Percentiles rank a stretch among this genome's conserved stretches.
These are phyloP conservation scores for Curvularia eragrostidis DNA, from an alignment of 2,329 filamentous ascomycete species.

Conservation along the genomic window DNA sequence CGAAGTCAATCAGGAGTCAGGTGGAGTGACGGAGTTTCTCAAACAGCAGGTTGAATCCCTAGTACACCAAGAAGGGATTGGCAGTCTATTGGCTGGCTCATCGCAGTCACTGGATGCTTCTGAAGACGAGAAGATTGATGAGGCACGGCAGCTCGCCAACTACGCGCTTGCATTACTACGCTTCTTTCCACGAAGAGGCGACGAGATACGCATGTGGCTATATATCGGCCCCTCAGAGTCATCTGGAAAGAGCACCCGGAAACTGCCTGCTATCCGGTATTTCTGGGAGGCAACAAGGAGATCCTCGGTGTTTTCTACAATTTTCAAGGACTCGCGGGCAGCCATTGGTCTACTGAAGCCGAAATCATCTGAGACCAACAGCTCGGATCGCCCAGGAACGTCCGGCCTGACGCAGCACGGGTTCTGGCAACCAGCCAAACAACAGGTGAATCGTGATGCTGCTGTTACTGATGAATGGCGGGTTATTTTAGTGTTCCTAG, in stretches of 20 bases:
- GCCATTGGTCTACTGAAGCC: conserved; percentile 65
- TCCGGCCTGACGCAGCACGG: conserved; percentile 29
- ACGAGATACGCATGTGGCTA: conserved; percentile 94
- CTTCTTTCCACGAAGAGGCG: conserved; percentile 80
- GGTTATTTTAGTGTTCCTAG: conserved; percentile 86
- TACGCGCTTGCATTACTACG: conserved; percentile 86
- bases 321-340: conserved; percentile 63
- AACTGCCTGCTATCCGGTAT: conserved; percentile 75
- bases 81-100: conserved; percentile 62
- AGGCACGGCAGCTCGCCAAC: conserved; percentile 78
- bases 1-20: conserved; percentile 23
- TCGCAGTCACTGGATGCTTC: conserved; percentile 46
- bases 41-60: conserved; percentile 71
- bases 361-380: conserved; percentile 27
- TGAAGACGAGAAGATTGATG: conserved; percentile 53
- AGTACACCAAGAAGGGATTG: conserved; percentile 77
- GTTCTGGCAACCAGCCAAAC: conserved; percentile 45
- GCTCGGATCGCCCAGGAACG: conserved; percentile 12
- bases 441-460: conserved; percentile 43
- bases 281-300: conserved; percentile 76
- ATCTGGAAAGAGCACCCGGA: conserved; percentile 40
- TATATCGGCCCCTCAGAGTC: conserved; percentile 74
- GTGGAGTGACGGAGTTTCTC: conserved; percentile 59
- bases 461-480: conserved; percentile 77
- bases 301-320: conserved; percentile 64